phyloP scores from a whole-genome alignment of 1,284 basidiomycete genomes.

The Boletus semigastroideus region DNA sequence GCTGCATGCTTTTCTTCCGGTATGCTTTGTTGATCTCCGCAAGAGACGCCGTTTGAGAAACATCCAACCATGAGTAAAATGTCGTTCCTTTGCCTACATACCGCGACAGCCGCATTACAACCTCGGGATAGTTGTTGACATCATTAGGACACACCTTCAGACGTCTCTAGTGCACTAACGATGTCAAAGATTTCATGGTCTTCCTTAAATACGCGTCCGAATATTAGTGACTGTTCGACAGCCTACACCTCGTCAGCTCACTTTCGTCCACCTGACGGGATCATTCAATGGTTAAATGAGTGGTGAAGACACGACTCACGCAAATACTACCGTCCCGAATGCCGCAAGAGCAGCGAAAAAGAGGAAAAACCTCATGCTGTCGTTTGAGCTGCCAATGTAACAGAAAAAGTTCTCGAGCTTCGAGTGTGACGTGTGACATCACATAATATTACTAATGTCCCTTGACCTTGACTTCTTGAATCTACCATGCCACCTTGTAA shows the following conservation, averaged over 20 bases:
- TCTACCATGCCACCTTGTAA: constrained; percentile 52
- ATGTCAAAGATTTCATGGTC: constrained; percentile 97
- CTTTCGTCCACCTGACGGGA: constrained; percentile 66
- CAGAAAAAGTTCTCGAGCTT: neutral
- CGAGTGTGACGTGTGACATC: neutral
- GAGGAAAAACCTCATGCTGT: constrained; percentile 42
- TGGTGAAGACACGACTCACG: constrained; percentile 39
- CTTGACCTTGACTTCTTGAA: neutral
- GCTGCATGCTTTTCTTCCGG: constrained; percentile 80
- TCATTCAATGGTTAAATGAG: constrained; percentile 4
- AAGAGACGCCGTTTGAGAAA: constrained; percentile 67
- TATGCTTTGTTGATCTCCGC: constrained; percentile 85
- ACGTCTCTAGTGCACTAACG: constrained; percentile 77
- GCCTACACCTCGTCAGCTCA: constrained; percentile 29
- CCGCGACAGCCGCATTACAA: constrained; percentile 1
- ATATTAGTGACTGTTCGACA: constrained; percentile 8
- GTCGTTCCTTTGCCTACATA: constrained; percentile 74
- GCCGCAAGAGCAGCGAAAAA: constrained; percentile 42
- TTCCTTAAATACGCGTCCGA: constrained; percentile 48
- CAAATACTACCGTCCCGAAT: constrained; percentile 44
- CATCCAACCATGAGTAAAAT: constrained; percentile 86
- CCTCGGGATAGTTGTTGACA: neutral
- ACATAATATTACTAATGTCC: neutral
- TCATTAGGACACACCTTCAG: constrained; percentile 61
- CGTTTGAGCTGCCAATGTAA: neutral